These are phyloP conservation scores for Saururus chinensis DNA, from an alignment of 164 flowering plant species.

Conservation along the genomic window DNA sequence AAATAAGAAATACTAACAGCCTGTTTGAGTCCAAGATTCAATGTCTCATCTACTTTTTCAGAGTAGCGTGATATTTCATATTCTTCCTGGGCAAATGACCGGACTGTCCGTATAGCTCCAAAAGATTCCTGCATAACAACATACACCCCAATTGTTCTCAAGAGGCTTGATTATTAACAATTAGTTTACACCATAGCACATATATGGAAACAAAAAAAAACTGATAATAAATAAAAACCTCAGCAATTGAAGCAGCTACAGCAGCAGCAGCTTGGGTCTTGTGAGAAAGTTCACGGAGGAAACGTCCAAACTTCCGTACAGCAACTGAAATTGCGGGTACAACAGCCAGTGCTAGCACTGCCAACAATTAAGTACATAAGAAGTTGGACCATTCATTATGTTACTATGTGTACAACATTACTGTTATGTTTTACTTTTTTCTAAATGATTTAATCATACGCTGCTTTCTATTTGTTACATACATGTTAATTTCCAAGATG, in stretches of 20 bases:
- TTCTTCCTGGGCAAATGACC: conserved; percentile 94
- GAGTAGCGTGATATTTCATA: conserved; percentile 66
- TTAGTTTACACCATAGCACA: not conserved
- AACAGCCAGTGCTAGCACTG: conserved; percentile 79
- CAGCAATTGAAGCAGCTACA: conserved; percentile 87
- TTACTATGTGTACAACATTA: not conserved
- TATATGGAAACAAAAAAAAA: not conserved
- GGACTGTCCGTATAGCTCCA: conserved; percentile 91
- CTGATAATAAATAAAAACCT: conserved; percentile 33
- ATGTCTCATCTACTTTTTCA: conserved; percentile 78
- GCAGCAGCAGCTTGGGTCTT: conserved; percentile 99
- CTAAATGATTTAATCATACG: conserved; percentile 1
- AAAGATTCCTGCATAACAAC: conserved; percentile 63
- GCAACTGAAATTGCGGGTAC: conserved; percentile 68
- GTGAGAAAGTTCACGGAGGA: conserved; percentile 89
- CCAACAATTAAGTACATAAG: not conserved
- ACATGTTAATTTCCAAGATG: conserved; percentile 98
- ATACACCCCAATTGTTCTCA: not conserved
- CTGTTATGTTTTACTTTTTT: not conserved
- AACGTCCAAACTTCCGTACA: conserved; percentile 83
- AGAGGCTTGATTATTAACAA: not conserved
- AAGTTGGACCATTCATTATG: not conserved
- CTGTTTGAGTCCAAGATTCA: conserved; percentile 78
- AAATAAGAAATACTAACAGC: conserved; percentile 52
- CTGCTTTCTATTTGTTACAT: conserved; percentile 12